A percentile compares a stretch with the other conserved stretches of the same genome.
These are phyloP conservation scores for Pythium rishiriense DNA, from an alignment of 352 stramenopile species.

Conservation along the genomic window DNA sequence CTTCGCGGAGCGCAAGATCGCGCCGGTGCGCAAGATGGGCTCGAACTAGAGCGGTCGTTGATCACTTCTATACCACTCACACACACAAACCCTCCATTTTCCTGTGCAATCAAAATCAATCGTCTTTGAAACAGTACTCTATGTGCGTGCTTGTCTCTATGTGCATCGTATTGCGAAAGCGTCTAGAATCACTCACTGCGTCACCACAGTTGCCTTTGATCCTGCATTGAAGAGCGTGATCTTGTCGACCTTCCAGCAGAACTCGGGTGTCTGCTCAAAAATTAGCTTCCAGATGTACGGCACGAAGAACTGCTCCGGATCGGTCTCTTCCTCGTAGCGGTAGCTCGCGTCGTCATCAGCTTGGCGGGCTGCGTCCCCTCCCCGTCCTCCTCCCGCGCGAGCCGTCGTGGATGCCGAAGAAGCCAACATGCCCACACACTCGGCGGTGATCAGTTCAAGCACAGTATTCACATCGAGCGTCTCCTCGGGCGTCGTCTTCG, in stretches of 20 bases:
- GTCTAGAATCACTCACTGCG: conserved; percentile 14
- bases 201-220: conserved; percentile 23
- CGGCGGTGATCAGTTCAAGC: conserved; percentile 61
- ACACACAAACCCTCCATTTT: background rate
- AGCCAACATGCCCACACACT: conserved; percentile 70
- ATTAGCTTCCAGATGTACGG: conserved; percentile 79
- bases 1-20: conserved; percentile 91
- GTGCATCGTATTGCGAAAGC: background rate
- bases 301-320: conserved; percentile 79
- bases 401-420: conserved; percentile 35
- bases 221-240: conserved; percentile 69
- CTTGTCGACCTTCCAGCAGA: conserved; percentile 79
- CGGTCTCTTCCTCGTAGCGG: conserved; percentile 70
- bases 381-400: background rate
- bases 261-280: conserved; percentile 72
- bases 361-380: background rate
- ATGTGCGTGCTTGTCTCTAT: background rate
- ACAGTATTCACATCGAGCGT: conserved; percentile 70
- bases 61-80: background rate
- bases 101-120: background rate
- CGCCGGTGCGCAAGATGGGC: conserved; percentile 64
- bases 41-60: conserved; percentile 29
- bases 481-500: conserved; percentile 54
- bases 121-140: background rate
- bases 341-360: conserved; percentile 65